A percentile compares a stretch with the other conserved stretches of the same genome.
These are phyloP conservation scores for Aspergillus campestris DNA, from an alignment of 495 filamentous ascomycete species.

Conservation along the genomic window DNA sequence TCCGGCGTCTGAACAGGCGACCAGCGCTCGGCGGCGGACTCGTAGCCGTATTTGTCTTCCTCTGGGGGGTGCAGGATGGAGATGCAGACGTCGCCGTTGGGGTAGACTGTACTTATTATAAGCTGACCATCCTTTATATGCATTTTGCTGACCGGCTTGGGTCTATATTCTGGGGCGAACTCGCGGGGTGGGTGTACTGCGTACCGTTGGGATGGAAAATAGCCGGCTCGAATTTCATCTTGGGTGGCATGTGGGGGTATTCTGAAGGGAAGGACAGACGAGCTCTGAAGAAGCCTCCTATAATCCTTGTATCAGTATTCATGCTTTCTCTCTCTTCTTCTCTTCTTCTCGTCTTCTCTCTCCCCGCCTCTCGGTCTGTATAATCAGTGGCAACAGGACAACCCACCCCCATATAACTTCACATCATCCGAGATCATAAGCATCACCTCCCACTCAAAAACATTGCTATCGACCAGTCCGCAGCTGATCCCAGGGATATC, in stretches of 20 bases:
- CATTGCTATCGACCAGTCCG: slow-evolving; percentile 76
- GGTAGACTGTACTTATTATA: slow-evolving; percentile 70
- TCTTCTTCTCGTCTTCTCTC: not conserved
- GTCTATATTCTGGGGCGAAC: not conserved
- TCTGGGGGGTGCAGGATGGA: slow-evolving; percentile 94
- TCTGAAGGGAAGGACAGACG: slow-evolving; percentile 68
- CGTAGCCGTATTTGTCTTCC: slow-evolving; percentile 94
- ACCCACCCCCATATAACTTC: slow-evolving; percentile 84
- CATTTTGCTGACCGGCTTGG: too few species aligned
- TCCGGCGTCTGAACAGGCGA: slow-evolving; percentile 95
- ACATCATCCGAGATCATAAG: slow-evolving; percentile 97
- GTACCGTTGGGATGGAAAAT: slow-evolving; percentile 91
- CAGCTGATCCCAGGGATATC: slow-evolving; percentile 92
- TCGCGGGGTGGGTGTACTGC: slow-evolving; percentile 6
- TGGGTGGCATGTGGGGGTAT: slow-evolving; percentile 86
- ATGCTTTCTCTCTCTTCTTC: not conserved
- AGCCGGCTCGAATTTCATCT: slow-evolving; percentile 80
- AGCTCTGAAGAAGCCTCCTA: slow-evolving; percentile 85
- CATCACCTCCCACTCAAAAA: slow-evolving; percentile 99
- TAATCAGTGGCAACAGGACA: too few species aligned
- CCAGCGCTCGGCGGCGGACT: slow-evolving; percentile 87
- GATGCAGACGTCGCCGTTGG: slow-evolving; percentile 86
- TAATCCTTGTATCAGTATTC: not conserved
- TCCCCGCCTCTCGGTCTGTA: too few species aligned
- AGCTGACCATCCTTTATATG: too few species aligned